A percentile compares a stretch with the other conserved stretches of the same genome.
Conservation (phyloP, 2,329 filamentous ascomycete species). For the Alternaria postmessia region DNA sequence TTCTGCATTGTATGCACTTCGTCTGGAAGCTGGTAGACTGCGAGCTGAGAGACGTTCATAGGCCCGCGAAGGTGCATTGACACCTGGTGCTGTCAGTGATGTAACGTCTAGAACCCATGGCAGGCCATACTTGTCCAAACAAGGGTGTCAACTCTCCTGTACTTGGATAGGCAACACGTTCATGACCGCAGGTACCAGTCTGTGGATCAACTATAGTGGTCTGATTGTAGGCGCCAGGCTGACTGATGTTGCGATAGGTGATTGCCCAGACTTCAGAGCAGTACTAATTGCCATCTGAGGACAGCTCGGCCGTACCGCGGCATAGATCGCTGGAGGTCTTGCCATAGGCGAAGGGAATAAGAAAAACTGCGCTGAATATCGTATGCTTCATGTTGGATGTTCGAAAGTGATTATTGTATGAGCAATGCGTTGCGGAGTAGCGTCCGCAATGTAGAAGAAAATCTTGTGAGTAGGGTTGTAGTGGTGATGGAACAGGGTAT, state of each 20-base stretch:
- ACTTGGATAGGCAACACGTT: slow-evolving; percentile 64
- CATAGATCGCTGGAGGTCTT: slow-evolving; percentile 46
- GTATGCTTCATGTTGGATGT: slow-evolving; percentile 32
- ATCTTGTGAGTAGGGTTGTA: background rate
- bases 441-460: slow-evolving; percentile 1
- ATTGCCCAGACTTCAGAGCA: slow-evolving; percentile 71
- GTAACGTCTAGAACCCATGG: background rate
- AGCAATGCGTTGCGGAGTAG: slow-evolving; percentile 13
- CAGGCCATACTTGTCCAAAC: slow-evolving; percentile 68
- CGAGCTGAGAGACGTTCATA: slow-evolving; percentile 70
- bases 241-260: slow-evolving; percentile 70
- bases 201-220: slow-evolving; percentile 67
- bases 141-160: slow-evolving; percentile 71
- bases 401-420: slow-evolving; percentile 8
- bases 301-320: slow-evolving; percentile 37
- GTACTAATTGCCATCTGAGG: slow-evolving; percentile 68
- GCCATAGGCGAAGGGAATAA: slow-evolving; percentile 25
- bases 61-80: slow-evolving; percentile 78
- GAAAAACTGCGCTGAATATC: slow-evolving; percentile 21
- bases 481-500: background rate
- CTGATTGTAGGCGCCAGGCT: slow-evolving; percentile 69
- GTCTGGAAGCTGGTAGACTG: slow-evolving; percentile 66
- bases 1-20: slow-evolving; percentile 26
- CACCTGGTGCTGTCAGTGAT: slow-evolving; percentile 59
- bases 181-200: slow-evolving; percentile 64